Evolutionary conservation across 768 basidiomycete genomes (phyloP).

Genomic region (Pholiota molesta): DNA sequence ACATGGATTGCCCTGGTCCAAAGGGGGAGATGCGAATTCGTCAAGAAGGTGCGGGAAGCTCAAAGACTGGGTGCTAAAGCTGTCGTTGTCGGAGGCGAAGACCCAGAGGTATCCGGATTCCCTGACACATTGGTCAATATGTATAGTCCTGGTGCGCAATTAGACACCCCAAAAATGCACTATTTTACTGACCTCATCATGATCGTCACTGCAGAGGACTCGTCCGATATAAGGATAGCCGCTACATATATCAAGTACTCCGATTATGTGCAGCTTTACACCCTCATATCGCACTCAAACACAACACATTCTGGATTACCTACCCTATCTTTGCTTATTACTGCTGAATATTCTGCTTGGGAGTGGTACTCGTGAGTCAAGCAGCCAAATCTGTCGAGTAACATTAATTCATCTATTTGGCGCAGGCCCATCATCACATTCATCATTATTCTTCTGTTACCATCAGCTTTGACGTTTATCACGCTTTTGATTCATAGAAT

Average conservation of each 20-base stretch:
- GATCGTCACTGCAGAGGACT: constrained; percentile 63
- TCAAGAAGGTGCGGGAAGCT: constrained; percentile 81
- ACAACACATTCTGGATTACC: constrained; percentile 77
- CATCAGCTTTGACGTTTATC: constrained; percentile 85
- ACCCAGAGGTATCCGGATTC: constrained; percentile 63
- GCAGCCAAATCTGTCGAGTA: constrained; percentile 1
- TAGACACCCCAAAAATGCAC: not conserved
- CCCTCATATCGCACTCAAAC: constrained; percentile 74
- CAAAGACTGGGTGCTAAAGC: constrained; percentile 79
- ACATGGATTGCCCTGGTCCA: constrained; percentile 92
- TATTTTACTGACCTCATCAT: not conserved
- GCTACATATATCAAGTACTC: constrained; percentile 88
- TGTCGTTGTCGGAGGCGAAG: constrained; percentile 89
- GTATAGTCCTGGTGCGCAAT: constrained; percentile 80
- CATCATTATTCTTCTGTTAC: constrained; percentile 85
- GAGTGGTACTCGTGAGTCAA: constrained; percentile 87
- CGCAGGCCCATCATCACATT: constrained; percentile 83
- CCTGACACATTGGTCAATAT: constrained; percentile 85
- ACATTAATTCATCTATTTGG: constrained; percentile 14
- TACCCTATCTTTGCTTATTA: constrained; percentile 77
- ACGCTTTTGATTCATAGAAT: constrained; percentile 90
- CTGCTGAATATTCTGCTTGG: constrained; percentile 81
- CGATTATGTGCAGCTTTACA: constrained; percentile 71
- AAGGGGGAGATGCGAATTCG: constrained; percentile 88
- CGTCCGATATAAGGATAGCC: constrained; percentile 81